A percentile compares a stretch with the other conserved stretches of the same genome.
These are phyloP conservation scores for Candida hungchunana DNA, from an alignment of 805 yeast genomes.

Conservation along the genomic window DNA sequence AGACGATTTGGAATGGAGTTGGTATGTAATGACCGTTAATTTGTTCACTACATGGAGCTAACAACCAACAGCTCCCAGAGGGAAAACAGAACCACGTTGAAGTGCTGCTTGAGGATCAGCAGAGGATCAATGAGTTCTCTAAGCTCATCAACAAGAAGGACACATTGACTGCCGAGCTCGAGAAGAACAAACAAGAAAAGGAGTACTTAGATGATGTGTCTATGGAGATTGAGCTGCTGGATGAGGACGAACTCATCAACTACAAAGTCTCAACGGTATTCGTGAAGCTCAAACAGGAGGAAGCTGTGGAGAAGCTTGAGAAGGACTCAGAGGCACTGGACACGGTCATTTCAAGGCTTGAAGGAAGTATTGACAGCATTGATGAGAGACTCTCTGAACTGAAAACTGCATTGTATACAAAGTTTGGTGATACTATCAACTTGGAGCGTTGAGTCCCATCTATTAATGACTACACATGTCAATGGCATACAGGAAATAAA, in stretches of 20 bases:
- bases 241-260: conserved; percentile 65
- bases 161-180: conserved; percentile 44
- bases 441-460: conserved; percentile 49
- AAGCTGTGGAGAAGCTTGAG: conserved; percentile 68
- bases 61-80: conserved; percentile 30
- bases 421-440: conserved; percentile 86
- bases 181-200: conserved; percentile 57
- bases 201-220: conserved; percentile 86
- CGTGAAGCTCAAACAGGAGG: conserved; percentile 59
- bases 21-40: not conserved
- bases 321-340: conserved; percentile 52
- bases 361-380: conserved; percentile 43
- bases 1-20: conserved; percentile 11
- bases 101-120: conserved; percentile 62
- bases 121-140: conserved; percentile 83
- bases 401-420: conserved; percentile 75
- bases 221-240: conserved; percentile 81
- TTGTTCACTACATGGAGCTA: not conserved
- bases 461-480: no score
- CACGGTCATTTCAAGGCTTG: conserved; percentile 41
- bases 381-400: conserved; percentile 54
- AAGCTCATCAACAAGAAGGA: conserved; percentile 73
- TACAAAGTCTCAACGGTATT: conserved; percentile 82
- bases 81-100: conserved; percentile 37
- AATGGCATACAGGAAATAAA: not conserved